Evolutionary conservation across 305 asterid genomes (phyloP), one percentile per base, ranked within the genome.

Genomic region (Withania somnifera): DNA sequence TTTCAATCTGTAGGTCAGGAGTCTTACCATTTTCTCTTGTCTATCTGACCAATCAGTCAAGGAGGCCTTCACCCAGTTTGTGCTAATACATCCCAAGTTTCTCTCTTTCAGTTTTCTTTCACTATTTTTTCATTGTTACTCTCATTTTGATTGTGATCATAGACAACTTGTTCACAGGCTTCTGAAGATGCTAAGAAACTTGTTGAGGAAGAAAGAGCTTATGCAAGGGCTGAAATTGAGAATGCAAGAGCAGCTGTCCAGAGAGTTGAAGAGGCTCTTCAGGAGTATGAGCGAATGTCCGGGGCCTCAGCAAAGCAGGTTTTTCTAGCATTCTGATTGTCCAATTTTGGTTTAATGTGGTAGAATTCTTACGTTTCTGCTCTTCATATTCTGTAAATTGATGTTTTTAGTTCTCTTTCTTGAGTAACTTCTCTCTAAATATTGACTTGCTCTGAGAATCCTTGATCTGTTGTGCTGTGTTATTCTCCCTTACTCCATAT

Each of bases 181-280:
- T 95, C 99, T 17, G 97, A 94, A 87, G 99, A 95, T 89, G 99
- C 99, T 75, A 94, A 91, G 85, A 93, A 89, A 61, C 95, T 93
- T 71, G 97, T 95, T 40, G 97, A 95, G 73, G 95, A 94, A 86
- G 99, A 95, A 86, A 88, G 99, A 85, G 95, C 97, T 84, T 94
- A 94, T 85, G 98, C 99, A 73, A 91, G 96, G 67, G 91, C 89
- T 81, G 98, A 95, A 88, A 95, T 94, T 64, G 99, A 95, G 90
- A 90, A 90, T 86, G 99, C 99, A 42, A 91, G 97, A 90, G 94
- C 90, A 68, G 97, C 98, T 38, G 99, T 95, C 79, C 99, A 95
- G 91, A 92, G 97, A 89, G 98, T 95, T 80, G 99, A 95, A 89
- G 99, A 95, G 88, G 94, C 99, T 83, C 97, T 95, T 88, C 96